Conservation (phyloP, 257 asterid genomes). For the Solanum stenotomum region DNA sequence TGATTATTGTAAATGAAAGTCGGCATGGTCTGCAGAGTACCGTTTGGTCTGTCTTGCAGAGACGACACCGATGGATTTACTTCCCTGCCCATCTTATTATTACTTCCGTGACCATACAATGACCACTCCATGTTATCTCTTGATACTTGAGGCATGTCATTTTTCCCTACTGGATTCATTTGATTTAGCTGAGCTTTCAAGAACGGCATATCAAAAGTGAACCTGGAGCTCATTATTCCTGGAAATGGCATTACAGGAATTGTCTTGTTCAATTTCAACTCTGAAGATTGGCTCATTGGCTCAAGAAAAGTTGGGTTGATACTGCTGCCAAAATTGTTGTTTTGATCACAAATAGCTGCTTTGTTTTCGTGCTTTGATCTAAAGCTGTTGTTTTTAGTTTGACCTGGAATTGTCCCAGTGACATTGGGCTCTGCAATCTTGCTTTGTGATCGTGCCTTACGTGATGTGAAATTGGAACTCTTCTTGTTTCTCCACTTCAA, state of each 20-base stretch:
- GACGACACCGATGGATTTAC: background rate
- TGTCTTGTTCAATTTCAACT: background rate
- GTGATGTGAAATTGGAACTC: constrained; percentile 2
- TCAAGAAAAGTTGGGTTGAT: background rate
- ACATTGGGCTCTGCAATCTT: background rate
- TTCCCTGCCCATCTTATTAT: background rate
- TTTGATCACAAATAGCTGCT: background rate
- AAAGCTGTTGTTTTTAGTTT: background rate
- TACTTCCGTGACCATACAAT: background rate
- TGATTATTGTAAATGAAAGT: constrained; percentile 5
- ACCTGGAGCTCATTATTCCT: constrained; percentile 13
- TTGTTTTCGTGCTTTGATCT: background rate
- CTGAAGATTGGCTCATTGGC: background rate
- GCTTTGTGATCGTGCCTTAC: background rate
- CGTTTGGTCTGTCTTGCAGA: background rate
- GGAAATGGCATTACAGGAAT: background rate
- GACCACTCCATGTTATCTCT: background rate
- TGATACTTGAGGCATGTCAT: background rate
- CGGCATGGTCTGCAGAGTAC: background rate
- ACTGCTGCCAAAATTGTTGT: background rate
- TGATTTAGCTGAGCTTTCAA: constrained; percentile 46
- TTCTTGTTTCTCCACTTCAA: constrained; percentile 43
- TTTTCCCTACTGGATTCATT: constrained; percentile 19
- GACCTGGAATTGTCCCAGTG: background rate
- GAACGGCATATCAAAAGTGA: constrained; percentile 56